Conservation (phyloP, 1,284 basidiomycete species). For the Ganoderma meredithae region DNA sequence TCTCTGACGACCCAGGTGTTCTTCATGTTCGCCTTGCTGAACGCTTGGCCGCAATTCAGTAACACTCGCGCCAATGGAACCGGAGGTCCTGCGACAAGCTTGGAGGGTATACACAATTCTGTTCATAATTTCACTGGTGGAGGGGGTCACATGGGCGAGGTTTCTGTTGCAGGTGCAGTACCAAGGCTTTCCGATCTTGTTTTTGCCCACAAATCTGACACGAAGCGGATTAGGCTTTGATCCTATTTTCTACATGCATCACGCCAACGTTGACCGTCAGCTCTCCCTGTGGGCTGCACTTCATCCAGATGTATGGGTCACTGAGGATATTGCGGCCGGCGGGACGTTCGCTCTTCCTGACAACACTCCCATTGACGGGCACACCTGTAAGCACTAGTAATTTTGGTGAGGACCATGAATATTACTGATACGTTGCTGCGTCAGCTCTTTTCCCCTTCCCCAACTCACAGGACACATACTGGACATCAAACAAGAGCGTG, state of each 20-base stretch:
- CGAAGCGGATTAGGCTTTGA: constrained; percentile 42
- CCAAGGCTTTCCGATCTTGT: background rate
- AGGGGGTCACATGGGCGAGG: constrained; percentile 15
- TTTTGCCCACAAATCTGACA: background rate
- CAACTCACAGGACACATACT: constrained; percentile 38
- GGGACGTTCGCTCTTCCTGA: constrained; percentile 47
- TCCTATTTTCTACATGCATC: constrained; percentile 58
- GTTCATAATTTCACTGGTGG: constrained; percentile 9
- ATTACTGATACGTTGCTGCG: constrained; percentile 8
- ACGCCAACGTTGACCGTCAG: constrained; percentile 55
- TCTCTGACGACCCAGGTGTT: constrained; percentile 8
- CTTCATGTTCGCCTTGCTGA: constrained; percentile 3
- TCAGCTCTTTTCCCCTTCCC: constrained; percentile 43
- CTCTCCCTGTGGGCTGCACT: constrained; percentile 53
- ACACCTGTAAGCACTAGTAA: constrained; percentile 44
- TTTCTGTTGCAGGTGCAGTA: constrained; percentile 13
- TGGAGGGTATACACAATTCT: constrained; percentile 22
- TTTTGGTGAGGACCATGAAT: background rate
- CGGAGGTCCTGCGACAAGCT: constrained; percentile 3
- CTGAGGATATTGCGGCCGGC: constrained; percentile 38
- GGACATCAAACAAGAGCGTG: constrained; percentile 38
- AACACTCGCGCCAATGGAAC: background rate
- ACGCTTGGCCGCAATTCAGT: constrained; percentile 8
- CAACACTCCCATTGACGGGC: constrained; percentile 39
- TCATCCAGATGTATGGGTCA: constrained; percentile 49